Percentiles rank a stretch among this genome's conserved stretches.
Evolutionary conservation across 1,284 basidiomycete species (phyloP).

Genomic region (Leucocoprinus gongylophorus): DNA sequence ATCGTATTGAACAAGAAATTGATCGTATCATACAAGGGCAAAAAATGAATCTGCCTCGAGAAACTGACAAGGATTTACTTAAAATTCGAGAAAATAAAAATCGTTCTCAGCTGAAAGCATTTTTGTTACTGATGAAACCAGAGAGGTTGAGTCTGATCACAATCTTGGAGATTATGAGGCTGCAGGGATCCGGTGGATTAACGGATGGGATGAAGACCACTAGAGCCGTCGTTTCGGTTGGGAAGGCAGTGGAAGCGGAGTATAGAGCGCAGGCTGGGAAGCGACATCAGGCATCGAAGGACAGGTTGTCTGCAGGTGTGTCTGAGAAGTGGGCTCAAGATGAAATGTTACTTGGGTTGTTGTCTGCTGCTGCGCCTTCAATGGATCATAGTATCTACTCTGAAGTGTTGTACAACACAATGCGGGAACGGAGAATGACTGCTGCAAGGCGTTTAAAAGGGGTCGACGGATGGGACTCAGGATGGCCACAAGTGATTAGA

Average conservation of each 20-base stretch:
- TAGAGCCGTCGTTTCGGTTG: conserved; percentile 76
- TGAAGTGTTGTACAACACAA: conserved; percentile 45
- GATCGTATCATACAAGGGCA: conserved; percentile 33
- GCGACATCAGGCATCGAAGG: conserved; percentile 47
- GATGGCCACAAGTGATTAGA: conserved; percentile 77
- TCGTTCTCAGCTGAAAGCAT: conserved; percentile 36
- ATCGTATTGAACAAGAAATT: conserved; percentile 52
- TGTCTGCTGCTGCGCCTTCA: neutral
- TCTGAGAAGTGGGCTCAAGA: neutral
- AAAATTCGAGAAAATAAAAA: neutral
- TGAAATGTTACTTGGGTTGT: neutral
- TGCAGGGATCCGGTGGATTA: conserved; percentile 74
- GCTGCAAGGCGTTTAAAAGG: conserved; percentile 61
- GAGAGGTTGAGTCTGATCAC: conserved; percentile 85
- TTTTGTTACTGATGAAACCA: conserved; percentile 69
- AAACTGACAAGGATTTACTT: neutral
- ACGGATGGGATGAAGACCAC: conserved; percentile 88
- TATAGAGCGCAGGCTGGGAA: conserved; percentile 81
- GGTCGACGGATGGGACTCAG: conserved; percentile 64
- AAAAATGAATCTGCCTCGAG: too few relatives aligned
- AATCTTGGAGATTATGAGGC: conserved; percentile 86
- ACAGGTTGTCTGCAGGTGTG: neutral
- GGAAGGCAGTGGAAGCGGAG: conserved; percentile 83
- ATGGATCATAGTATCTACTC: conserved; percentile 38
- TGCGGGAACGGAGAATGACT: conserved; percentile 54